Evolutionary conservation across 352 stramenopile genomes (phyloP).

Genomic region (Phytophthora pisi): DNA sequence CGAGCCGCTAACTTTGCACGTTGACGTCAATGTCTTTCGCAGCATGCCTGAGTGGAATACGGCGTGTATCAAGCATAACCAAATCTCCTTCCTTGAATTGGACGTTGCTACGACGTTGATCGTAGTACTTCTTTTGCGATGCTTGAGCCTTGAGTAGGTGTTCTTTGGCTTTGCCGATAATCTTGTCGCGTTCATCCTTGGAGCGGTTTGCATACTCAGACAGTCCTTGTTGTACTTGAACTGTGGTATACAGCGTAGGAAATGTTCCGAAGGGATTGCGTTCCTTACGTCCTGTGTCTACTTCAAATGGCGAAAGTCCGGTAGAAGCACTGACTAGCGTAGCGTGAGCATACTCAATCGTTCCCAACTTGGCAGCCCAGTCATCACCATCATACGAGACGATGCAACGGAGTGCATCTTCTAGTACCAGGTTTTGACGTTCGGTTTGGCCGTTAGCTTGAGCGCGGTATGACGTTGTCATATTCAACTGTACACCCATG

Average conservation of each 20-base stretch:
- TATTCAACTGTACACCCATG: constrained; percentile 17
- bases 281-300: constrained; percentile 16
- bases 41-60: constrained; percentile 2
- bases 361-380: constrained; percentile 12
- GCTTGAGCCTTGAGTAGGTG: constrained; percentile 7
- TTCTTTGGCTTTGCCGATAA: constrained; percentile 6
- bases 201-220: constrained; percentile 18
- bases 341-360: constrained; percentile 20
- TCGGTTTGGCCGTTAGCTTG: constrained; percentile 17
- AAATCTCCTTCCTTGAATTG: constrained; percentile 5
- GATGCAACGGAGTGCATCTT: constrained; percentile 18
- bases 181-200: constrained; percentile 7
- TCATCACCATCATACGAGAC: constrained; percentile 21
- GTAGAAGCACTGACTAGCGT: constrained; percentile 21
- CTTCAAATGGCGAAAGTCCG: constrained; percentile 12
- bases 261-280: neutral
- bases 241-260: constrained; percentile 3
- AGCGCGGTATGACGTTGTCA: constrained; percentile 18
- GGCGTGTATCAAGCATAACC: constrained; percentile 10
- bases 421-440: constrained; percentile 11
- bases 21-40: neutral
- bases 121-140: constrained; percentile 11
- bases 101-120: constrained; percentile 3
- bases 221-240: constrained; percentile 18
- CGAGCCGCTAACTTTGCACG: too few species aligned